phyloP scores from a whole-genome alignment of 371 early-diverging fungal genomes.

The Mucor circinelloides region DNA sequence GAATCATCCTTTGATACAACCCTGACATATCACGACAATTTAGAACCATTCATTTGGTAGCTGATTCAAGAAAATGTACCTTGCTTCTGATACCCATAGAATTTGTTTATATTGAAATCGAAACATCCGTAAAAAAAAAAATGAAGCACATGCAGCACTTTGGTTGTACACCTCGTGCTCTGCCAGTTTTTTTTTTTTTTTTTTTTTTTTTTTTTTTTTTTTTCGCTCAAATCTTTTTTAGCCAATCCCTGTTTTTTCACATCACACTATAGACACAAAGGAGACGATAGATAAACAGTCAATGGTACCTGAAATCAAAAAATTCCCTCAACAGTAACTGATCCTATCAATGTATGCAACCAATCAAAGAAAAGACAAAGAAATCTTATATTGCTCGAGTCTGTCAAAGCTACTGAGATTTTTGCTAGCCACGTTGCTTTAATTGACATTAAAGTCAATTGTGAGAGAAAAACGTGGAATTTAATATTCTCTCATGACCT shows the following conservation, averaged over 20 bases:
- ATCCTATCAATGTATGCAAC: background rate
- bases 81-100: background rate
- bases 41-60: background rate
- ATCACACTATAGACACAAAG: background rate
- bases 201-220: background rate
- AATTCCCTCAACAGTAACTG: background rate
- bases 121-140: background rate
- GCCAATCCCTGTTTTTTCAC: background rate
- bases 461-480: slow-evolving; percentile 2
- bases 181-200: background rate
- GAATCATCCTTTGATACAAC: background rate
- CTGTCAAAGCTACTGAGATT: background rate
- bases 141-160: slow-evolving; percentile 5
- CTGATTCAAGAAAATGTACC: too few relatives aligned
- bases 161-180: slow-evolving; percentile 4
- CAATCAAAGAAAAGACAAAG: background rate
- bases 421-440: slow-evolving; percentile 1
- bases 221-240: background rate
- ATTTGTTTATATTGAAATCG: background rate
- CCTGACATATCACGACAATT: background rate
- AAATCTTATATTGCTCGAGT: background rate
- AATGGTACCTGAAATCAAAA: background rate
- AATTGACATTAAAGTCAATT: background rate
- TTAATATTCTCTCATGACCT: background rate
- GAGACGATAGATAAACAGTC: background rate